A percentile compares a stretch with the other conserved stretches of the same genome.
phyloP scores from a whole-genome alignment of 257 asterid species.

The Schizonepeta tenuifolia region DNA sequence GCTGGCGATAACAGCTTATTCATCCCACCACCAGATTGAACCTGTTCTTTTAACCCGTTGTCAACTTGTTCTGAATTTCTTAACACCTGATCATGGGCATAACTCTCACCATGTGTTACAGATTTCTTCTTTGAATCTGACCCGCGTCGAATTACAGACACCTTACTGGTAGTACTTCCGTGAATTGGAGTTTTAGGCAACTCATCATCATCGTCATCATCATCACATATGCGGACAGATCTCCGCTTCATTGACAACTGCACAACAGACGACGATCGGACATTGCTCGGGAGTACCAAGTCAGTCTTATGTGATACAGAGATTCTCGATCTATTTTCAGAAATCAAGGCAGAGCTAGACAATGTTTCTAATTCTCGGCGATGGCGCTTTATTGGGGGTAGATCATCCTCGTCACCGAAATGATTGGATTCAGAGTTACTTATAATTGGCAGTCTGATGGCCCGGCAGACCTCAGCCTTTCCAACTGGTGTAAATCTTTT shows the following conservation, averaged over 20 bases:
- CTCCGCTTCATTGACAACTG: constrained; percentile 61
- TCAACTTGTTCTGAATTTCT: constrained; percentile 44
- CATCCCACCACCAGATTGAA: constrained; percentile 40
- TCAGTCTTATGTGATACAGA: constrained; percentile 44
- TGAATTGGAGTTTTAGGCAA: constrained; percentile 86
- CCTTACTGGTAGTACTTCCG: constrained; percentile 62
- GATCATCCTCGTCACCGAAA: constrained; percentile 66
- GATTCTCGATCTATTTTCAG: constrained; percentile 45
- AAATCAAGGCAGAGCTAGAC: constrained; percentile 34
- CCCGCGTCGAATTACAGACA: constrained; percentile 33
- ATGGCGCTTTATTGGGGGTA: constrained; percentile 73
- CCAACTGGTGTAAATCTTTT: constrained; percentile 43
- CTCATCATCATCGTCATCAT: constrained; percentile 69
- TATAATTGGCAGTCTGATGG: constrained; percentile 36
- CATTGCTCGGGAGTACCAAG: constrained; percentile 39
- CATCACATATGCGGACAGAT: constrained; percentile 75
- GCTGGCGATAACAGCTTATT: constrained; percentile 40
- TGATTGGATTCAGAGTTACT: constrained; percentile 49
- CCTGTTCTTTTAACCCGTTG: constrained; percentile 46
- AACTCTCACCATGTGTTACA: constrained; percentile 35
- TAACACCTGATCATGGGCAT: constrained; percentile 35
- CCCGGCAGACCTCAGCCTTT: constrained; percentile 39
- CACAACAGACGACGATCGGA: constrained; percentile 41
- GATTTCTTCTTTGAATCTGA: constrained; percentile 44
- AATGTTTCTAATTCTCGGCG: constrained; percentile 54